Conservation (phyloP, 2,329 filamentous ascomycete genomes). For the Penicillium sp. region DNA sequence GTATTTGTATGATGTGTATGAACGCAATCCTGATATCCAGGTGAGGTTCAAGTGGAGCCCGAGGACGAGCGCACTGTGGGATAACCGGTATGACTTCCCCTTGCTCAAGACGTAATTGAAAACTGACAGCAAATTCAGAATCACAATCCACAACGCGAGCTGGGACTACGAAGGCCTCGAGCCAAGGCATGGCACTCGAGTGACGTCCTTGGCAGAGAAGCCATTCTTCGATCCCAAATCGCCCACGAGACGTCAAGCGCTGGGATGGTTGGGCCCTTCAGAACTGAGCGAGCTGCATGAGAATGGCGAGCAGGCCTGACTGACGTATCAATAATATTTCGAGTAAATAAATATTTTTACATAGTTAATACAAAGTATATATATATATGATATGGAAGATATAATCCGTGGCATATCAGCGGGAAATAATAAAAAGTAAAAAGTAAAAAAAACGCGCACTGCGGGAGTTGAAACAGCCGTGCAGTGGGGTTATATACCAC, state of each 20-base stretch:
- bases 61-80: constrained; percentile 64
- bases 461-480: constrained; percentile 3
- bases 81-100: constrained; percentile 52
- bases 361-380: too few relatives aligned
- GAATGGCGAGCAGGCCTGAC: constrained; percentile 18
- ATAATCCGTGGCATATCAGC: too few relatives aligned
- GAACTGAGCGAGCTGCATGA: constrained; percentile 33
- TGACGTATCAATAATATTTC: neutral
- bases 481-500: neutral
- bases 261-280: constrained; percentile 59
- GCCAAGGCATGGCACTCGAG: constrained; percentile 67
- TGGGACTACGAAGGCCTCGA: constrained; percentile 68
- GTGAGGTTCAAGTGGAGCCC: constrained; percentile 68
- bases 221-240: constrained; percentile 63
- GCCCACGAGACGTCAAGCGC: constrained; percentile 62
- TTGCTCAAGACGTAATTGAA: neutral
- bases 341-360: neutral
- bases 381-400: too few relatives aligned
- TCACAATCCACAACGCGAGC: constrained; percentile 70
- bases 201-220: constrained; percentile 67
- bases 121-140: constrained; percentile 24
- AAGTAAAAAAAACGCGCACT: neutral
- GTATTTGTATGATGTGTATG: constrained; percentile 66
- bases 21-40: constrained; percentile 68
- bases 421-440: neutral